Base-by-base conservation (phyloP, 2,329 filamentous ascomycete species). In the Fusarium sp. region DNA sequence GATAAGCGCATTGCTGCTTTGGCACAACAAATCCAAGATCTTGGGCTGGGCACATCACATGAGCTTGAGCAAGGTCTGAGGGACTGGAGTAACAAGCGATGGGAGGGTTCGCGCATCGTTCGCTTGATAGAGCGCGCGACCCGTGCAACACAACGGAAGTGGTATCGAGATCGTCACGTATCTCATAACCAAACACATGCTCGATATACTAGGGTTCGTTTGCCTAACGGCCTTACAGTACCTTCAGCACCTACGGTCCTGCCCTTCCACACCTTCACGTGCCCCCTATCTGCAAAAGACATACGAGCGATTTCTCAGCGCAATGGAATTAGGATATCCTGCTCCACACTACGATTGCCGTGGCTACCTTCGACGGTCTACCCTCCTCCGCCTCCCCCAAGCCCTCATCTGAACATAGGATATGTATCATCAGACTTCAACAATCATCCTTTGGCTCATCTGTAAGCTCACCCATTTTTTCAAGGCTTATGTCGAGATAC, bases 391-490 rank as follows among this genome's bases (percentile, higher is more conserved):
- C 80, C 88, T 4, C 94, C 96, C 2, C 96, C 96, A 2, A 85
- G 83, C 42, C 94, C 94, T 1, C 88, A 91, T 69, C 84, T 99
- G n/a, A 95, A 93, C 71, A 89, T 99, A 63, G 96, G 96, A 46
- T 99, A 99, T 78, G 90, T 99, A 37, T 98, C 96, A 5, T 98
- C 96, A 0, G 96, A 99, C 80, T 99, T 99, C 81, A 99, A 99
- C 77, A 99, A 99, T 74, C 96, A 99, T 77, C 96, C 96, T 6
- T 83, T 99, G 34, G 96, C 96, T 26, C 96, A 99, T 81, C 80
- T 99, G 85, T 88, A 82, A 81, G 85, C 74, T 30, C 23, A 23
- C 28, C 40, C 15, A 16, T 31, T 16, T 18, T 45, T 11, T n/a
- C 36, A 20, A 10, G 13, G 12, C 7, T n/a, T 30, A 34, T 46